A percentile compares a stretch with the other conserved stretches of the same genome.
phyloP scores from a whole-genome alignment of 2,329 filamentous ascomycete species.

The Fusarium dlaminii region DNA sequence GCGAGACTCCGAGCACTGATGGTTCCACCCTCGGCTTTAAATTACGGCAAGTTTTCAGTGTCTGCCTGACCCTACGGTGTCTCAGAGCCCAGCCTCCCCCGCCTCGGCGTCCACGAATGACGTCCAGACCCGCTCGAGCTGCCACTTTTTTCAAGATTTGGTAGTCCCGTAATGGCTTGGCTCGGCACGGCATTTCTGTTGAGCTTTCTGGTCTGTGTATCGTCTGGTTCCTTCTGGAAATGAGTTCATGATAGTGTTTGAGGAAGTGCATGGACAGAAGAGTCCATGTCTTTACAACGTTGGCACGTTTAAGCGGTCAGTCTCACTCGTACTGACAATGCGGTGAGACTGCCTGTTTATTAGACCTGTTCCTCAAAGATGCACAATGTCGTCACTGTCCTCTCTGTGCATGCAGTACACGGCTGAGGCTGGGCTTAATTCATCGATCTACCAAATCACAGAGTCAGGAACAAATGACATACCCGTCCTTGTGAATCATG shows the following conservation, averaged over 20 bases:
- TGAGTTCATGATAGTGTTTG: not conserved
- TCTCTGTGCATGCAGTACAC: not conserved
- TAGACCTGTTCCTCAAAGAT: not conserved
- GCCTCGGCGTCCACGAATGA: slow-evolving; percentile 10
- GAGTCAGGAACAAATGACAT: not conserved
- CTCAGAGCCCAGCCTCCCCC: not conserved
- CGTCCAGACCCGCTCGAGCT: not conserved
- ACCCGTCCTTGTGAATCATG: not conserved
- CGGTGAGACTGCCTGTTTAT: not conserved
- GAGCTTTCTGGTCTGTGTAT: not conserved
- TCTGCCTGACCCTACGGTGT: not conserved
- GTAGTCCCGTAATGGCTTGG: not conserved
- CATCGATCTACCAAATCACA: not conserved
- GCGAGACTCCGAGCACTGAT: not conserved
- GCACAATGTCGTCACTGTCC: not conserved
- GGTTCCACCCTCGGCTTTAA: slow-evolving; percentile 5
- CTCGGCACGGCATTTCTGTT: slow-evolving; percentile 12
- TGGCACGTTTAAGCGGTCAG: not conserved
- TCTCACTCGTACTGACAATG: not conserved
- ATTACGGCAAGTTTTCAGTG: not conserved
- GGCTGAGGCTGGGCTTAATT: not conserved
- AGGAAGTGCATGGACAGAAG: not conserved
- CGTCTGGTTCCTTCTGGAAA: not conserved
- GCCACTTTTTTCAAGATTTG: not conserved
- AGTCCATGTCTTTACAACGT: not conserved